Base-by-base conservation (phyloP, 176 grass and related monocot genomes). In the Rhipidocladum racemiflorum region DNA sequence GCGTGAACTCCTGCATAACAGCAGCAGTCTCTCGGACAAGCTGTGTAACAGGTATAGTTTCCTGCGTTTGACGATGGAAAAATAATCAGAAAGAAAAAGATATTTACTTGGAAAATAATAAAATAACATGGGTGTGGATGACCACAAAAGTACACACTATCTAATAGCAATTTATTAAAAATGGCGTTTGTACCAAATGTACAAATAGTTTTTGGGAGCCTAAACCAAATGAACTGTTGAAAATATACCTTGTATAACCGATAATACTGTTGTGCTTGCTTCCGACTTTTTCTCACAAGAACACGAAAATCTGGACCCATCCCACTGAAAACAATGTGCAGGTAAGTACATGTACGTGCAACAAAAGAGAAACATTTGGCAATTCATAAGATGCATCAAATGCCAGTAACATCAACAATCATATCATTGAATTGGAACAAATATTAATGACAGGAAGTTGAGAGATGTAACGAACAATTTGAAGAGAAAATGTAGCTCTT, bases 1-100 rank as follows among this genome's bases (percentile, higher is more conserved):
- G 95, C 2, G 95, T 98, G 79, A 98, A 98, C 68, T 98, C 95
- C 85, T 98, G 95, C 95, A 98, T 98, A 72, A 98, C 95, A 89
- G 95, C 90, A 75, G 88, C 95, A 60, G 95, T 98, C 76, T 95
- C 95, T 78, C 95, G 91, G 67, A 95, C 95, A 81, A 98, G 95
- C 80, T 95, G 95, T 48, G 95, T 98, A 85, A 95, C 92, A 63
- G 92, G 95, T 72, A 98, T 95, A 21, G 83, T 70, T 70, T 95
- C 95, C 95, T 98, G 78, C 62, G 83, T 76, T 84, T 55, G 49
- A 28, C 20, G 81, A 78, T 9, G 51, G 20, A 34, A 74, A 61
- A 70, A 77, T 27, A 51, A 66, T 60, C 63, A 89, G 21, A 27
- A 82, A 75, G 11, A 16, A 16, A 16, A 16, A 75, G 4, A 76